Conservation (phyloP, 139 green algal species). For the Chlorella sp. region DNA sequence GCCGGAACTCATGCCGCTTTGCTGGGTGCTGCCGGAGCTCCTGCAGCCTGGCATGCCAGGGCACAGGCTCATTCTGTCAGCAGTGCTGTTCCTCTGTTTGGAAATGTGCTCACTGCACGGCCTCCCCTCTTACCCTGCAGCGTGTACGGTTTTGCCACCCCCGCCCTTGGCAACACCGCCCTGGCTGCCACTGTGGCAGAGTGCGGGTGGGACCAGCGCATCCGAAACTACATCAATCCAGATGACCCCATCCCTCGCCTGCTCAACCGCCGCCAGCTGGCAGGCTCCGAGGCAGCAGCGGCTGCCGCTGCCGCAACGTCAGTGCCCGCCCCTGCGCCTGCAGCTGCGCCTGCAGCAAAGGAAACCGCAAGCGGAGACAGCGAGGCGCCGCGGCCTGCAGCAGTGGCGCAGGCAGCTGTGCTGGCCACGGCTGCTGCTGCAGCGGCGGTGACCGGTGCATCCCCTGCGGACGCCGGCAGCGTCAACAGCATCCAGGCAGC, state of each 20-base stretch:
- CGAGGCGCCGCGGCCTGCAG: neutral
- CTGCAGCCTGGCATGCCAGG: no score
- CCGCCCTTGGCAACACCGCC: conserved; percentile 77
- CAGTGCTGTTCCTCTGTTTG: no score
- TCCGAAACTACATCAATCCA: conserved; percentile 73
- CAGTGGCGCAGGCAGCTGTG: neutral
- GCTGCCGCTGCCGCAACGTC: neutral
- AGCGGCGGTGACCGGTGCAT: neutral
- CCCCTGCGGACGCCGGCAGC: neutral
- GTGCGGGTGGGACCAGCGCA: conserved; percentile 61
- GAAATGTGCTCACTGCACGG: no score
- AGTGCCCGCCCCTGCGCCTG: neutral
- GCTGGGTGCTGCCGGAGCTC: neutral
- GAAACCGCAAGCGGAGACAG: no score
- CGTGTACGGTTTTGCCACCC: conserved; percentile 71
- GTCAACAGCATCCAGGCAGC: conserved; percentile 9
- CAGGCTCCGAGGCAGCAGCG: neutral
- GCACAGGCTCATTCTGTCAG: no score
- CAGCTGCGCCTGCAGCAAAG: neutral
- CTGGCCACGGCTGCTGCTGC: neutral
- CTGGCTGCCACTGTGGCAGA: conserved; percentile 67
- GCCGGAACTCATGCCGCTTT: neutral
- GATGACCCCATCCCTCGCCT: conserved; percentile 42
- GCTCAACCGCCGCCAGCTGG: conserved; percentile 10
- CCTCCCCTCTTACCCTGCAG: neutral